Base-by-base conservation (phyloP, 371 early-diverging fungal genomes). In the Coemansia sp. region DNA sequence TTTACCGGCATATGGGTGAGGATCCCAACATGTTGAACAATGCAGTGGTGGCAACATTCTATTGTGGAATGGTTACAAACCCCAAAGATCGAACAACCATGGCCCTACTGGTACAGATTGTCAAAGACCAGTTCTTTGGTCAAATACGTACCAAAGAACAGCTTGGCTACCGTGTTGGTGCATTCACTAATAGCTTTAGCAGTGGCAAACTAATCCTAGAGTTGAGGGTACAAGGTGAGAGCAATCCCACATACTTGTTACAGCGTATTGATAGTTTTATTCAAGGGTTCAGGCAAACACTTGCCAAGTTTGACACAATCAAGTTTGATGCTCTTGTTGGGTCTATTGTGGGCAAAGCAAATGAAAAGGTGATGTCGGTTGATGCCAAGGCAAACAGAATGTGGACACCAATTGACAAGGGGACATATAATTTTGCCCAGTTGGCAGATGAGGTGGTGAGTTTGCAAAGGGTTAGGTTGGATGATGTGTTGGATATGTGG, bases 81-180 rank as follows among this genome's bases (percentile, higher is more conserved):
- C 47, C 26, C 8, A 55, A 29, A 5, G 57, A 50, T 7, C 13
- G 6, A 0, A 34, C 47, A 5, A 13, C 55, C 2, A 18, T 56
- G 14, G 40, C 37, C 27, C 3, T 68, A 0, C 29, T 68, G 10
- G 4, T 24, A 4, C 55, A 40, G 1, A 83, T 82, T 21, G 73
- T 96, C 22, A 79, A 85, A 56, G 94, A 94, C 71, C 93, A 94
- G 4, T 90, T 88, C 70, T 98, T 95, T 80, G 89, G 95, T 77
- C 89, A 90, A 69, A 80, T 98, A 47, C 86, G 96, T 21, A 96
- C 97, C 5, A 93, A 94, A 68, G 94, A 93, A 66, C 91, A 92
- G 68, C 81, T 58, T 39, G 58, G 58, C 14, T 58, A 58, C 14
- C 5, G 5, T 5, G 58, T 58, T 21, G 5, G 1, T n/a, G n/a